Base-by-base conservation (phyloP, 2,329 filamentous ascomycete species). In the Ophiocordyceps camponoti-rufipedis region DNA sequence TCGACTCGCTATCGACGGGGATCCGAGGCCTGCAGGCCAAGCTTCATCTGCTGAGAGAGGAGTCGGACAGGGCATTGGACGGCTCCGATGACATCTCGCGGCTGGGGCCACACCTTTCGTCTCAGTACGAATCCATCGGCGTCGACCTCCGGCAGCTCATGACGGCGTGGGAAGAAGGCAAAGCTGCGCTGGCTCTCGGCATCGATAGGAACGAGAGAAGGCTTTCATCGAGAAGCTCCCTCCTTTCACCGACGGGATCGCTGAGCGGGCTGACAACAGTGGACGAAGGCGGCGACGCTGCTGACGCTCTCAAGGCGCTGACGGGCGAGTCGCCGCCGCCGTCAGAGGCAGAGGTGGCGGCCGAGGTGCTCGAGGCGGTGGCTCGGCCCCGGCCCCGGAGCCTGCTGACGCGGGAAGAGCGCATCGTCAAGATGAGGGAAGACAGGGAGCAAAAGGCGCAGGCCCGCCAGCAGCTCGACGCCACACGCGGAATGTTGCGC, bases 71-170 rank as follows among this genome's bases (percentile, higher is more conserved):
- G 48, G 78, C 78, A 41, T 64, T 94, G 28, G 84, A 94, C 55
- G 78, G 82, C 53, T 78, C 83, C 35, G 70, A 72, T 48, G 77
- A 81, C 53, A 76, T 85, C 16, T 76, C 78, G 4, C 84, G 94
- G 52, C 72, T 94, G 14, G 85, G 84, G 0, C 74, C 80, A 1
- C 80, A 78, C 50, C 71, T 96, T 38, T 80, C 94, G 71, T 66
- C 79, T 19, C 91, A 96, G 56, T 98, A 96, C 61, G 91, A 98
- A 47, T 89, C 87, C 5, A 93, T 98, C 50, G 91, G 91, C 3
- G 71, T 80, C 28, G 91, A 98, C 56, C 71, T 98, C 41, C 82
- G 82, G 58, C 75, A 80, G 41, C 66, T 94, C 44, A 78, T 88
- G 62, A 73, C 82, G 50, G 83, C 86, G 50, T 94, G 88, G 88